Base-by-base conservation (phyloP, 2,329 filamentous ascomycete species). In the Fonsecaea pugnacius region DNA sequence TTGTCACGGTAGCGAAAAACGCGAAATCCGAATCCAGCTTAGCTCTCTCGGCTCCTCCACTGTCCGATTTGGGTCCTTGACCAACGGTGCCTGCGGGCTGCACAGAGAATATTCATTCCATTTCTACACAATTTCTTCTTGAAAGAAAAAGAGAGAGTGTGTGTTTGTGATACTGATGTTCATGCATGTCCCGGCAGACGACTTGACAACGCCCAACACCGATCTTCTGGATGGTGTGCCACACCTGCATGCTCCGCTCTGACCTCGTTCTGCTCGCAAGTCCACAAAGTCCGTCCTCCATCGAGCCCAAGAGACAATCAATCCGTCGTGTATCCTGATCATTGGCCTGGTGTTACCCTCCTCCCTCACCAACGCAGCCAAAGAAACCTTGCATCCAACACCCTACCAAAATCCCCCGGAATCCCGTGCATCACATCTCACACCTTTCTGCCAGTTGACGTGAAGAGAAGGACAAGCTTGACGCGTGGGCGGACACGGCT, bases 281-380 rank as follows among this genome's bases (percentile, higher is more conserved):
- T 30, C 27, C 27, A 30, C 27, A 4, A 30, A 30, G 27, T 30
- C 24, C 38, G 24, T 30, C 46, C 30, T 32, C 32, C n/a, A 16
- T 52, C 32, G 5, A n/a, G 46, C 46, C 46, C 46, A 50, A 48
- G 38, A 18, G 54, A 43, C 35, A 52, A 36, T 36, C 43, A 54
- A 30, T 30, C 40, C 33, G 38, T 63, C 64, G 64, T 66, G 60
- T 60, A 58, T 38, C 51, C 18, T 46, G 18, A 52, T 57, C 38
- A 63, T 66, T 63, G 64, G 64, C 43, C 48, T 56, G 14, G 59
- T 66, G 24, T 63, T 36, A 60, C 53, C 56, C 35, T 43, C 32
- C 35, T 56, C 55, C 64, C 63, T 61, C 46, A 58, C 58, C 58
- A 55, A 55, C 55, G 61, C 24, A 63, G 55, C 54, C 46, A 57